Evolutionary conservation across 108 stramenopile genomes (phyloP).

Genomic region (Stephanodiscus triporus): DNA sequence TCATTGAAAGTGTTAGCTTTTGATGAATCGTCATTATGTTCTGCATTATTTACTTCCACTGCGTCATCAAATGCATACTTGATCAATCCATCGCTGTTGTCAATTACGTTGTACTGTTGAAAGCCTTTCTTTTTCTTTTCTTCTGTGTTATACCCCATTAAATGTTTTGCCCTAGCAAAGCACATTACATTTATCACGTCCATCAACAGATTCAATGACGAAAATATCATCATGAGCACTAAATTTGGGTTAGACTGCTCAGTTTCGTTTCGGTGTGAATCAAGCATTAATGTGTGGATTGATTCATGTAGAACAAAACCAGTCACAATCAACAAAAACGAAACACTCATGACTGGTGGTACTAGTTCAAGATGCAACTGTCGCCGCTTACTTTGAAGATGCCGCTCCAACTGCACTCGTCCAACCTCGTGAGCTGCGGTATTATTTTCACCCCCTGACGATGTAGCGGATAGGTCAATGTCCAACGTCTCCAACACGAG

Average conservation of each 20-base stretch:
- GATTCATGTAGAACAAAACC: conserved; percentile 34
- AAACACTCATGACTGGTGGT: conserved; percentile 68
- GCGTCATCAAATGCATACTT: conserved; percentile 13
- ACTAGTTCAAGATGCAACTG: conserved; percentile 68
- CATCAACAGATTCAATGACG: conserved; percentile 56
- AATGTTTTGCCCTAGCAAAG: conserved; percentile 69
- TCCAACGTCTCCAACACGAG: conserved; percentile 1
- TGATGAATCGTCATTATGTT: conserved; percentile 1
- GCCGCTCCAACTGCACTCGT: conserved; percentile 20
- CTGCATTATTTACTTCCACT: conserved; percentile 9
- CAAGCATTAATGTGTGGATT: conserved; percentile 36
- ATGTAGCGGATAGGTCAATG: conserved; percentile 3
- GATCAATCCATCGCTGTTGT: conserved; percentile 19
- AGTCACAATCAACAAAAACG: conserved; percentile 56
- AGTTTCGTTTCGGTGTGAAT: conserved; percentile 22
- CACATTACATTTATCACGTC: conserved; percentile 77
- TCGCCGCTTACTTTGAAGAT: conserved; percentile 44
- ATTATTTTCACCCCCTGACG: conserved; percentile 3
- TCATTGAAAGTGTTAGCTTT: background rate
- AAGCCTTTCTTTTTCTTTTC: conserved; percentile 4
- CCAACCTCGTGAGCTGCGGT: conserved; percentile 15
- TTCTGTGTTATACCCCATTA: conserved; percentile 50
- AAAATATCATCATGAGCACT: conserved; percentile 66
- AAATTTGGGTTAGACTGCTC: conserved; percentile 53
- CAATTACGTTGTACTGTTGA: conserved; percentile 10